Evolutionary conservation across 169 alveolate species (phyloP).

Genomic region (Plasmodium malariae): DNA sequence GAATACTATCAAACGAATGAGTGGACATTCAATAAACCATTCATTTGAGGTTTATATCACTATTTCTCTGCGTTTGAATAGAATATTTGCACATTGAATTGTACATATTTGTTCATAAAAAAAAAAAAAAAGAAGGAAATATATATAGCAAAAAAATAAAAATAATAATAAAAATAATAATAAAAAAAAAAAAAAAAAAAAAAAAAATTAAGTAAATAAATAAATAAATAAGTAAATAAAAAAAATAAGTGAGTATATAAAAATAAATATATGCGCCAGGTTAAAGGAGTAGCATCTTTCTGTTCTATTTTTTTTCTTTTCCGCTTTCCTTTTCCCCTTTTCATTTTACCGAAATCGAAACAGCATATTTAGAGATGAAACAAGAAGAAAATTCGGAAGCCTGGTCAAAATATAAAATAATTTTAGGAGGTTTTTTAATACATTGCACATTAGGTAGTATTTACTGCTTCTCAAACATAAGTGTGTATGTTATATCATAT

Average conservation of each 20-base stretch:
- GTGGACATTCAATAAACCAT: too few species aligned
- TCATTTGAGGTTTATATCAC: too few species aligned
- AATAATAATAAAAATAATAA: too few species aligned
- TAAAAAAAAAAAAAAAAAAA: too few species aligned
- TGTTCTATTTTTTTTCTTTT: background rate
- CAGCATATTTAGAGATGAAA: conserved; percentile 37
- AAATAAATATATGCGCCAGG: background rate
- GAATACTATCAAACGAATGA: too few species aligned
- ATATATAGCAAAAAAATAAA: too few species aligned
- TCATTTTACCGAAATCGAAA: too few species aligned
- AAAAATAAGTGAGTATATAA: background rate
- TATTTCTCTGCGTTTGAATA: too few species aligned
- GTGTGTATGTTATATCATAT: conserved; percentile 81
- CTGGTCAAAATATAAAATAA: conserved; percentile 50
- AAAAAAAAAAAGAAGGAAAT: too few species aligned
- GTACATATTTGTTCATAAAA: too few species aligned
- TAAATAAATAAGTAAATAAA: background rate
- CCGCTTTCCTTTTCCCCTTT: too few species aligned
- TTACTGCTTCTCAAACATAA: conserved; percentile 79
- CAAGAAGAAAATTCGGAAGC: conserved; percentile 10
- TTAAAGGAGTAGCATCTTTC: background rate
- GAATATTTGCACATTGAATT: too few species aligned
- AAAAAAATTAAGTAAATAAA: background rate
- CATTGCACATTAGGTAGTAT: conserved; percentile 77
- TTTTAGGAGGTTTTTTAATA: conserved; percentile 71